Base-by-base conservation (phyloP, 345 rosid genomes). In the Citrus medica region DNA sequence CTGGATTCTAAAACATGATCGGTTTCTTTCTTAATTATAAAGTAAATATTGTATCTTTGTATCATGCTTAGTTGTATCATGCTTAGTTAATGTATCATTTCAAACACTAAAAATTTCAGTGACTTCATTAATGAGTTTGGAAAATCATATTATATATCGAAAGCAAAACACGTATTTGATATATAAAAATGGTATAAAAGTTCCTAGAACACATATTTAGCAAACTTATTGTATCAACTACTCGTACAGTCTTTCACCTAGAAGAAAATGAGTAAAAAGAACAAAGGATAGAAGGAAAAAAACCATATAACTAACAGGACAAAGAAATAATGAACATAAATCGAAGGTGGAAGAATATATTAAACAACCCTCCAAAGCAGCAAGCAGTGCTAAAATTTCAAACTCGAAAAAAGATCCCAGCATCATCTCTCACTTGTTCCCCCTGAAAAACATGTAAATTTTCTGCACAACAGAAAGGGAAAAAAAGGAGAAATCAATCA, bases 371-470 rank as follows among this genome's bases (percentile, higher is more conserved):
- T 32, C 27, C n/a, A 51, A 33, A n/a, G 67, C 58, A 37, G 62
- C 77, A 40, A 17, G 27, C 38, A 22, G n/a, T 63, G n/a, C 71
- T 65, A 68, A 27, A 71, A 64, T 53, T 10, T 28, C 3, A 30
- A 53, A 69, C 51, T 30, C 38, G 10, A 28, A 25, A 27, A 25
- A 27, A 69, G 9, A 14, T 3, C 53, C 53, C 59, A 68, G 40
- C 48, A 53, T 14, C 30, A 53, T n/a, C 14, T 82, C 87, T 83
- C 88, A 91, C 89, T 92, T 86, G 83, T 90, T 66, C 25, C 97
- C 97, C 84, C 98, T 89, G 80, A 94, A 94, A 84, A 85, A 92
- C 84, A 92, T 77, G 82, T 94, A 94, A 58, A 85, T 83, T 92
- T 94, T 94, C 97, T 94, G 93, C 94, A 88, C 33, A 74, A 19